Evolutionary conservation across 2,329 filamentous ascomycete genomes (phyloP), one percentile per base, ranked within the genome.

Genomic region (Paracoccidioides lutzii): DNA sequence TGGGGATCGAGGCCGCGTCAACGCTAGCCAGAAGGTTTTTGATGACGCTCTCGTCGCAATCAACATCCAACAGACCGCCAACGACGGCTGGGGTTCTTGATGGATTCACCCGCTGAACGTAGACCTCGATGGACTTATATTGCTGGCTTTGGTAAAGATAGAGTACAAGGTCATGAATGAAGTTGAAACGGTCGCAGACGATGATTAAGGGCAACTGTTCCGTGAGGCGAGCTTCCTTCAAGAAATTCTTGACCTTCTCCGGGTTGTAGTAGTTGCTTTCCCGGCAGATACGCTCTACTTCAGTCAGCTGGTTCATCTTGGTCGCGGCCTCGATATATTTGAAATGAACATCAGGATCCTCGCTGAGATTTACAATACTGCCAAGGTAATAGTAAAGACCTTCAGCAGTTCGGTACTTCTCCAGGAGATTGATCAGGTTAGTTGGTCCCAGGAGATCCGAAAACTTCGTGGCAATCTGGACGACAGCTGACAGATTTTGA

Each of bases 101-200:
- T 5, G 93, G 90, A 75, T 98, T 98, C 64, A 98, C 90, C 46
- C 89, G 86, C 77, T 98, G 93, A 33, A 98, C 93, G 64, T 98
- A 98, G 8, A 94, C 85, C 75, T 98, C 93, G 61, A 98, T 98
- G 0, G 93, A 95, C 76, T 95, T 90, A 81, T 96, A 98, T 69
- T 97, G 91, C 73, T 98, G 91, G 74, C 95, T 95, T 78, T 97
- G 93, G 78, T 98, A 98, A 7, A 98, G 82, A 74, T 93, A 96
- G 28, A 98, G 81, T 46, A 98, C 89, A 67, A 98, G 75, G 67
- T 98, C 93, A 67, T 98, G 93, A 44, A 97, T 89, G 67, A 98
- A 95, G 76, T 97, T 95, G 81, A 94, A 96, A n/a, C 91, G 88
- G 69, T 98, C 93, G 74, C 94, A 98, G 57, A 98, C 90, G 64